Base-by-base conservation (phyloP, 768 basidiomycete genomes). In the Rhizopogon vulgaris region DNA sequence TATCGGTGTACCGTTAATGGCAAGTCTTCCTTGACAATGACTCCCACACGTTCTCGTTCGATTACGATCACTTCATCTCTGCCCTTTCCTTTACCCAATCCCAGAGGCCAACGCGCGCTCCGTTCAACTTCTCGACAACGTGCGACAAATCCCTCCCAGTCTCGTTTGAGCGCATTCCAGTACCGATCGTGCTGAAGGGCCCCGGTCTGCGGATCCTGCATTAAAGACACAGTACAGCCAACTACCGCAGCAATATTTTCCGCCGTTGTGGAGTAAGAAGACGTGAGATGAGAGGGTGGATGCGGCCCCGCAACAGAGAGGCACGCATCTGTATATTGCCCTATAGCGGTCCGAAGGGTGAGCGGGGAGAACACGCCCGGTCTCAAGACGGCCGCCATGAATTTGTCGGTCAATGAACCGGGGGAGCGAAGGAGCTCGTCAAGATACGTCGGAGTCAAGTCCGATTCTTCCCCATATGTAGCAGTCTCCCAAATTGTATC, bases 131-230 rank as follows among this genome's bases (percentile, higher is more conserved):
- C 91, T 49, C 88, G 81, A 62, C 91, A 94, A 52, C 90, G 79
- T 7, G 94, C 87, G 55, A 94, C 83, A 61, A 97, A 94, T 3
- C 94, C 93, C 62, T 97, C 89, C 94, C 95, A 98, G 60, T 97
- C 94, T 41, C 89, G 73, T 66, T 90, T 94, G 59, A 96, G 68
- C 0, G 86, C 83, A 58, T 80, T 86, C 83, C 90, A 87, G 63
- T 91, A 93, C 40, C 83, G 84, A 41, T 82, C 80, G 62, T 91
- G 77, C 56, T 87, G 83, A 41, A 82, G 75, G 36, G 85, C 85
- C 14, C 93, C 93, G 3, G 90, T 93, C 54, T 86, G 82, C 0
- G 84, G 76, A 61, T 90, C 86, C 38, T 77, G 77, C 56, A 81
- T 78, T 34, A 94, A 73, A 50, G 75, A 76, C 46, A 97, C 86